These are phyloP conservation scores for Trichoderma oligosporum DNA, from an alignment of 2,329 filamentous ascomycete genomes.

Conservation along the genomic window DNA sequence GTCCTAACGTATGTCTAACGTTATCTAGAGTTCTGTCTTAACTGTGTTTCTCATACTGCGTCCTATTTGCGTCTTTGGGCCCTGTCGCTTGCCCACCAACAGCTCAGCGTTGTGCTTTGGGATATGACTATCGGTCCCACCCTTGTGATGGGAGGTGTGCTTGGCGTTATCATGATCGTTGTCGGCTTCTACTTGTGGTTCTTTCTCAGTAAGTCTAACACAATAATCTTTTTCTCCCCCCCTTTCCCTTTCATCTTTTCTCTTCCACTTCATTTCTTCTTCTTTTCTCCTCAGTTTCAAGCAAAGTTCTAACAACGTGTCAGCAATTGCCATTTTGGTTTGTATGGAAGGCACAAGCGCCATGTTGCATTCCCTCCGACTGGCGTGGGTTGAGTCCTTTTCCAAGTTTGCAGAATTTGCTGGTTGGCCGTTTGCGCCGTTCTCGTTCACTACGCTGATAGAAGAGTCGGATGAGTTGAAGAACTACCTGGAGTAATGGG, in stretches of 20 bases:
- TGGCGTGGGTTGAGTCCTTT: slow-evolving; percentile 97
- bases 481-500: slow-evolving; percentile 48
- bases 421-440: slow-evolving; percentile 81
- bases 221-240: too few species aligned
- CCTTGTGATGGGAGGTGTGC: slow-evolving; percentile 60
- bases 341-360: slow-evolving; percentile 95
- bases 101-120: slow-evolving; percentile 95
- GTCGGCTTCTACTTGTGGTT: slow-evolving; percentile 88
- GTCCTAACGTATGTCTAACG: background rate
- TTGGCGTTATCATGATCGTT: slow-evolving; percentile 77
- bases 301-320: slow-evolving; percentile 25
- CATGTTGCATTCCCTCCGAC: slow-evolving; percentile 86
- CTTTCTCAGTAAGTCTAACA: slow-evolving; percentile 55
- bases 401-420: slow-evolving; percentile 95
- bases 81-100: slow-evolving; percentile 92
- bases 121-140: slow-evolving; percentile 85
- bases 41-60: slow-evolving; percentile 97
- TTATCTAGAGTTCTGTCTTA: slow-evolving; percentile 84
- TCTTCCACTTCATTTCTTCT: too few species aligned
- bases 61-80: slow-evolving; percentile 99
- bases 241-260: too few species aligned
- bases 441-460: slow-evolving; percentile 78
- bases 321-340: slow-evolving; percentile 63
- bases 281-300: background rate
- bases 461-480: slow-evolving; percentile 72